phyloP scores from a whole-genome alignment of 345 rosid species.

The Pistacia vera region DNA sequence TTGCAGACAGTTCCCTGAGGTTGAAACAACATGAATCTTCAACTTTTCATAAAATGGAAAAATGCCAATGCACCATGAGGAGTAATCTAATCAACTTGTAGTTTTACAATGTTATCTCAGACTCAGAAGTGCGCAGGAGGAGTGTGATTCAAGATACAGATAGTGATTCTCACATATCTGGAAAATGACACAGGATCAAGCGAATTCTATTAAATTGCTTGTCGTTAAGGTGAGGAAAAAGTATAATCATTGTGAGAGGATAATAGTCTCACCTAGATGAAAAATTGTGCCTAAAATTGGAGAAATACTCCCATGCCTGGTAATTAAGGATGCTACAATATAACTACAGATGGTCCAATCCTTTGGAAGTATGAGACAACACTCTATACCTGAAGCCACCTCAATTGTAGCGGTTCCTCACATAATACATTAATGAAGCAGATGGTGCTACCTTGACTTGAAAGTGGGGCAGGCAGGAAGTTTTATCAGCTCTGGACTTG shows the following conservation, averaged over 20 bases:
- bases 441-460: constrained; percentile 28
- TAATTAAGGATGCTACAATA: constrained; percentile 17
- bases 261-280: constrained; percentile 34
- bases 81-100: constrained; percentile 1
- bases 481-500: constrained; percentile 33
- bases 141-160: constrained; percentile 12
- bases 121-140: neutral
- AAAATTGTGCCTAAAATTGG: constrained; percentile 9
- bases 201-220: constrained; percentile 5
- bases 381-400: constrained; percentile 13
- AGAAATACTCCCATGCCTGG: constrained; percentile 24
- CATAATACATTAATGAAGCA: constrained; percentile 25
- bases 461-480: constrained; percentile 31
- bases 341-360: constrained; percentile 8
- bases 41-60: constrained; percentile 6
- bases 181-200: neutral
- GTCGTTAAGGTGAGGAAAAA: constrained; percentile 2
- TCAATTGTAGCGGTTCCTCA: neutral
- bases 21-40: constrained; percentile 3
- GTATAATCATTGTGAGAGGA: constrained; percentile 1
- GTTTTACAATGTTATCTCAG: constrained; percentile 3
- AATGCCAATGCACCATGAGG: constrained; percentile 1
- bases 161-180: constrained; percentile 9
- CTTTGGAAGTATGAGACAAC: constrained; percentile 26
- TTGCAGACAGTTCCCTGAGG: constrained; percentile 4